Evolutionary conservation across 345 rosid genomes (phyloP).

Genomic region (rapeseed (Brassica napus)): DNA sequence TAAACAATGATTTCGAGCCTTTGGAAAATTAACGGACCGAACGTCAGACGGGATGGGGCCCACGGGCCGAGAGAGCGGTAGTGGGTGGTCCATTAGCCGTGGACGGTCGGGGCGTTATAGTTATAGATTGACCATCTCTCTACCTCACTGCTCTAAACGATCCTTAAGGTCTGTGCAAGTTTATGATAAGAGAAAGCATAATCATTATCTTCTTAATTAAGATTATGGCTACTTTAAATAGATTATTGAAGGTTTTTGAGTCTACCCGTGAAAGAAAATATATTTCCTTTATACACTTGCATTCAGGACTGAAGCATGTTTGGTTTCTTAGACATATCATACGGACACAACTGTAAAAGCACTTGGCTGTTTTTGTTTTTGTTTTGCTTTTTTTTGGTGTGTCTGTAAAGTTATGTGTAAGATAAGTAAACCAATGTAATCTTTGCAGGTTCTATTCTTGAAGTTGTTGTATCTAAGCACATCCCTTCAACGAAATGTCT

Average conservation of each 20-base stretch:
- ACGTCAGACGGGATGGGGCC: too few relatives aligned
- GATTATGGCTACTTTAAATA: not conserved
- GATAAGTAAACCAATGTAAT: not conserved
- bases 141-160: not conserved
- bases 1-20: too few relatives aligned
- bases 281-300: not conserved
- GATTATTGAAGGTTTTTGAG: conserved; percentile 1
- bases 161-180: conserved; percentile 10
- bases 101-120: too few relatives aligned
- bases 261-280: not conserved
- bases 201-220: not conserved
- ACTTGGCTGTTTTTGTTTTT: not conserved
- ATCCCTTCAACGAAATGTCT: conserved; percentile 39
- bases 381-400: not conserved
- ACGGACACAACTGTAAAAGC: not conserved
- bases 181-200: not conserved
- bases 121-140: not conserved
- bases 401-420: not conserved
- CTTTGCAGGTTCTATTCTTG: conserved; percentile 16
- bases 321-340: not conserved
- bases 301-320: not conserved
- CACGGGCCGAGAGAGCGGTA: too few relatives aligned
- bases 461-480: conserved; percentile 10
- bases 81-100: too few relatives aligned
- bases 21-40: too few relatives aligned